Conservation (phyloP, 176 grass and related monocot species). For the Urochloa ruziziensis region DNA sequence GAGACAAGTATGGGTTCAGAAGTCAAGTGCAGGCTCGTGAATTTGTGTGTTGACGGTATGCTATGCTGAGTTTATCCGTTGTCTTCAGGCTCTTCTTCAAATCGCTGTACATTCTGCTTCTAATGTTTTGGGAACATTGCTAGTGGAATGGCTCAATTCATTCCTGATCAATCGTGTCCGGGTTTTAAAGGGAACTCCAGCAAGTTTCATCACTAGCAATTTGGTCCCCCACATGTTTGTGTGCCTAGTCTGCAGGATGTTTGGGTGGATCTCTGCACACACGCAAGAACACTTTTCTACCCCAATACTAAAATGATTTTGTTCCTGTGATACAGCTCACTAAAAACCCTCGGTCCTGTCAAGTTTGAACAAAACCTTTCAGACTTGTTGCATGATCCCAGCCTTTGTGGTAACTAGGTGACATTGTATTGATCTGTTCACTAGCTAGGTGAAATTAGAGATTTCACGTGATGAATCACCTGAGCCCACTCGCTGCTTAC, state of each 20-base stretch:
- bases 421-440: neutral
- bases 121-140: neutral
- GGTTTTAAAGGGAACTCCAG: neutral
- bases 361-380: neutral
- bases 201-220: neutral
- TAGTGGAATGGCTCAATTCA: neutral
- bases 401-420: too few relatives aligned
- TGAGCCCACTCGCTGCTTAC: neutral
- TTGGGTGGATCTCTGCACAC: neutral
- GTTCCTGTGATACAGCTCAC: neutral
- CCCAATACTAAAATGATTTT: neutral
- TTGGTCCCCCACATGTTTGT: neutral
- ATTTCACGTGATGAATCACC: neutral
- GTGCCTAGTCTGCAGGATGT: neutral
- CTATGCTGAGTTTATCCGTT: conserved; percentile 8
- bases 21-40: conserved; percentile 84
- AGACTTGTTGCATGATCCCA: neutral
- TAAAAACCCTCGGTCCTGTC: neutral
- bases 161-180: neutral
- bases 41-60: conserved; percentile 46
- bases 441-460: neutral
- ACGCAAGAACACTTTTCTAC: neutral
- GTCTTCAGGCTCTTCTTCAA: neutral
- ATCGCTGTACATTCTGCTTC: neutral
- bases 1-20: conserved; percentile 99